Evolutionary conservation across 768 basidiomycete species (phyloP), one percentile per base, ranked within the genome.

Genomic region (Trametes cinnabarina): DNA sequence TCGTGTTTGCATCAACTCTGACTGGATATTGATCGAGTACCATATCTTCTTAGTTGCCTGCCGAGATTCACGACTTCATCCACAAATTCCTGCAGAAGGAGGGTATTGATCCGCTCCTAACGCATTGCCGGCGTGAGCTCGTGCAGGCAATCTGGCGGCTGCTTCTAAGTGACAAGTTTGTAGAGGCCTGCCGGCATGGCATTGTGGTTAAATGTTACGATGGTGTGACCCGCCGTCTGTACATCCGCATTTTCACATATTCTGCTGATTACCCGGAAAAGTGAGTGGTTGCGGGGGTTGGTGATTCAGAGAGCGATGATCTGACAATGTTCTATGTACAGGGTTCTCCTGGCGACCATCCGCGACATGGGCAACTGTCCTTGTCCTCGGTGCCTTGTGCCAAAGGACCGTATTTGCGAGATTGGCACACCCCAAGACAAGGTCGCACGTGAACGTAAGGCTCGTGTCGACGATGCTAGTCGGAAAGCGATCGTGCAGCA

Each of bases 191-290:
- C 34, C 7, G 25, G 17, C 61, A 70, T 37, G 67, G 71, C 0
- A 55, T 68, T 1, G 44, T 63, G 2, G 22, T 71, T 0, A 34
- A 22, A 0, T 72, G 68, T 39, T 17, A 15, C 0, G 68, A 72
- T 55, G 66, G 66, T 0, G 39, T 69, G 7, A 19, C 9, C 2
- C 57, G 67, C 0, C 63, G 65, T 0, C 12, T 72, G 0, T 72
- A 48, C 43, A 63, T 62, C 0, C 58, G 66, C 1, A 41, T 72
- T 2, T 68, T 69, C 46, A 65, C 58, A 6, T 71, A 72, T 39
- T 66, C 62, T 15, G 69, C 68, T 1, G 69, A 71, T 46, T 71
- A 71, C 50, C 69, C 68, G 0, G 68, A 70, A 20, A 68, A 71
- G 71, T 72, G 30, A 11, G 62, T 57, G 6, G 6, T n/a, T n/a